Base-by-base conservation (phyloP, 1,284 basidiomycete species). In the Ceratobasidium theobromae region DNA sequence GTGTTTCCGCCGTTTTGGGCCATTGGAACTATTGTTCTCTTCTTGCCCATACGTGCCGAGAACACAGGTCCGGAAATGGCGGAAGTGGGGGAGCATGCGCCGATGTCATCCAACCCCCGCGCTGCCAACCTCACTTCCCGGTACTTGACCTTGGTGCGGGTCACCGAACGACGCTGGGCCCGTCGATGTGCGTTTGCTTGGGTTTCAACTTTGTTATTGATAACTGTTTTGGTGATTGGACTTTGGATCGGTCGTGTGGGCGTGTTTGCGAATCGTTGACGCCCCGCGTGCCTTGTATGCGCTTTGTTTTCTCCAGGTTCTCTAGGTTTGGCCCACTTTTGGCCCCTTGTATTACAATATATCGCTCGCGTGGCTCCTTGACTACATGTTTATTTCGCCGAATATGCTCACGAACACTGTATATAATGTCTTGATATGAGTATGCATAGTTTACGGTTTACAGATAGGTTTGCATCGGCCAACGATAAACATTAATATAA, bases 1-100 rank as follows among this genome's bases (percentile, higher is more conserved):
- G 67, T 51, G 12, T 68, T 68, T 33, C 68, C 65, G 21, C 28
- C 33, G 1, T 69, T 69, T 30, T 69, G 65, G 65, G 25, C 62
- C 40, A 33, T 67, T 16, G 65, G 65, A n/a, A 43, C 49, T 16
- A 5, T 49, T 28, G 51, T 69, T 28, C 49, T 64, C 18, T 67
- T 62, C 45, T 27, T 33, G 14, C 32, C 52, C n/a, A 41, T 67
- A 1, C 16, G 43, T 23, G 27, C 62, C 4, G n/a, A n/a, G n/a
- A n/a, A n/a, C n/a, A n/a, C n/a, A n/a, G n/a, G n/a, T n/a, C n/a
- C n/a, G n/a, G n/a, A n/a, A n/a, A n/a, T n/a, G n/a, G n/a, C 45
- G 14, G 27, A 21, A 25, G 43, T 35, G 27, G 16, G 52, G 16
- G 55, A 18, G 12, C 55, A 18, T 30, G n/a, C 27, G 3, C 21